A percentile compares a stretch with the other conserved stretches of the same genome.
phyloP scores from a whole-genome alignment of 331 rosid species.

The Quercus phellos region DNA sequence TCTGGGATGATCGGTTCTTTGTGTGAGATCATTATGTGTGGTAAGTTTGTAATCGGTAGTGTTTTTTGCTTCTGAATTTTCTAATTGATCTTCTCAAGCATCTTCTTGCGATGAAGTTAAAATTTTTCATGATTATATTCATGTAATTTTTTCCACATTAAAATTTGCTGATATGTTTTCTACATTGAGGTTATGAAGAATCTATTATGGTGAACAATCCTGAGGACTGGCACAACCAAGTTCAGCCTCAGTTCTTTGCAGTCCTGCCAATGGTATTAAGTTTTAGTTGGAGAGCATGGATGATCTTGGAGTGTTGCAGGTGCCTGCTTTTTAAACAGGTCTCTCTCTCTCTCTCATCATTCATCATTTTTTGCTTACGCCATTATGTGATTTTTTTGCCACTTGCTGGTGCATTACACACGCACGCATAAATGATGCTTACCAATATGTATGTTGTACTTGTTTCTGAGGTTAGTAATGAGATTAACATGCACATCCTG shows the following conservation, averaged over 20 bases:
- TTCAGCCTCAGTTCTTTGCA: not conserved
- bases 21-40: not conserved
- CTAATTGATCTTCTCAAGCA: too few species aligned
- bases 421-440: too few species aligned
- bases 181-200: not conserved
- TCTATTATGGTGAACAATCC: not conserved
- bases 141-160: not conserved
- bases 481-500: not conserved
- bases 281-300: not conserved
- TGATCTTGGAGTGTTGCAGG: not conserved
- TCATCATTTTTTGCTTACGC: too few species aligned
- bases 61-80: not conserved
- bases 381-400: not conserved
- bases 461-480: not conserved
- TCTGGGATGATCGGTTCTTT: not conserved
- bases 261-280: not conserved
- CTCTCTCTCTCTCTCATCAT: not conserved
- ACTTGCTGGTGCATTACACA: not conserved
- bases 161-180: not conserved
- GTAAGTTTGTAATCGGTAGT: not conserved
- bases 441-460: too few species aligned
- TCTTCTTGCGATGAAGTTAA: too few species aligned
- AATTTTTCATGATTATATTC: not conserved
- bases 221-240: not conserved
- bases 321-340: not conserved